Evolutionary conservation across 2,329 filamentous ascomycete species (phyloP), one percentile per base, ranked within the genome.

Genomic region (Ascocoryne sarcoides): DNA sequence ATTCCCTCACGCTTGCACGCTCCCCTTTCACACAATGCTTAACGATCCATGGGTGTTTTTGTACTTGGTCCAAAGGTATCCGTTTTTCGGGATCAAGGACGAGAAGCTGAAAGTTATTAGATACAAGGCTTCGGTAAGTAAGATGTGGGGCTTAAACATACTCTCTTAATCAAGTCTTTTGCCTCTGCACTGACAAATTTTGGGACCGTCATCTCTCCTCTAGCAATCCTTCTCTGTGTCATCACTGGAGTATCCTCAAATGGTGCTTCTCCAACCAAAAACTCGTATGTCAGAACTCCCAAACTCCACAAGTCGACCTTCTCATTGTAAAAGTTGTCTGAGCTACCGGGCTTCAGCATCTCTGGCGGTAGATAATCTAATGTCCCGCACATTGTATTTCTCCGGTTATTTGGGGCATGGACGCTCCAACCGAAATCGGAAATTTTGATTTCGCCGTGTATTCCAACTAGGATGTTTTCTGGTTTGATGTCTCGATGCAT

Each of bases 361-460:
- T 98, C 92, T 4, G 92, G 92, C 3, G 92, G 92, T 12, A 98
- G 76, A 63, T 98, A 98, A 65, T 98, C 92, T 31, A 96, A 76
- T 14, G 92, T 98, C 48, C 92, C 92, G 62, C 92, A 98, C 78
- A 96, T 89, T 41, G 92, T 98, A 58, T 89, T 83, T 47, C 92
- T 75, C 53, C 92, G 73, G 66, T 90, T 93, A 64, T 94, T 95
- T 19, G 92, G 92, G 4, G 92, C 92, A 63, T 98, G 92, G 3
- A 96, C 92, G 60, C 85, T 93, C 92, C 92, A 98, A 36, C 92
- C 90, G 58, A 96, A 98, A 63, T 98, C 92, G 4, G 87, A 93
- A 58, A 98, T 89, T 65, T 98, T 98, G 67, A 98, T 89, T 69
- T 98, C 92, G 51, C 89, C 92, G 60, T 96, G 90, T 45, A 96